Conservation (phyloP, 2,329 filamentous ascomycete genomes). For the Curvularia hawaiiensis region DNA sequence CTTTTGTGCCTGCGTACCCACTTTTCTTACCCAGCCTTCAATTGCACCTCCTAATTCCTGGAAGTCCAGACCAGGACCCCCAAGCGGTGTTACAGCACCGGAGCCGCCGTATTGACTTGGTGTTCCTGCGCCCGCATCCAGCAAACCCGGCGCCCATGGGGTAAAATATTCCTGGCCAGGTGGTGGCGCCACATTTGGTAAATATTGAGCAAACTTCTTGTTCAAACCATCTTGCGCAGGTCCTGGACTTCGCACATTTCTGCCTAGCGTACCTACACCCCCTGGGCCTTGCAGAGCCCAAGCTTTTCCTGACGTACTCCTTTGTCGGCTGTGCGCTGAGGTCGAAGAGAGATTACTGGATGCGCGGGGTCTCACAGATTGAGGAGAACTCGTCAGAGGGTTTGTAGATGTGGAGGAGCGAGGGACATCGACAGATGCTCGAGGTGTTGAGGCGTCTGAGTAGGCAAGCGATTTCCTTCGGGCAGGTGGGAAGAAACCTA, state of each 20-base stretch:
- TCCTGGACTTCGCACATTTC: slow-evolving; percentile 73
- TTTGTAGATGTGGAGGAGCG: slow-evolving; percentile 50
- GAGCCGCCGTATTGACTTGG: slow-evolving; percentile 35
- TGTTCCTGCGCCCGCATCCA: slow-evolving; percentile 40
- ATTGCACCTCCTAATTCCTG: slow-evolving; percentile 87
- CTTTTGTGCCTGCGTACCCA: slow-evolving; percentile 66
- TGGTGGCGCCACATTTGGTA: slow-evolving; percentile 72
- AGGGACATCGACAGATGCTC: slow-evolving; percentile 66
- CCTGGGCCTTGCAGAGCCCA: slow-evolving; percentile 75
- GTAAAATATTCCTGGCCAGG: slow-evolving; percentile 61
- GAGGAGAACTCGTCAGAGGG: slow-evolving; percentile 41
- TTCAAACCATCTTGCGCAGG: slow-evolving; percentile 86
- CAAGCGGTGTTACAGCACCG: slow-evolving; percentile 36
- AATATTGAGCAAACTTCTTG: slow-evolving; percentile 79
- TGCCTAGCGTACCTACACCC: slow-evolving; percentile 81
- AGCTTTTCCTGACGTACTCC: slow-evolving; percentile 52
- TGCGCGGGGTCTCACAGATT: slow-evolving; percentile 40
- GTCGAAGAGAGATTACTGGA: slow-evolving; percentile 48
- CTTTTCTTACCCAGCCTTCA: slow-evolving; percentile 87
- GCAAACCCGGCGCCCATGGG: slow-evolving; percentile 45
- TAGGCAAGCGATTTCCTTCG: slow-evolving; percentile 81
- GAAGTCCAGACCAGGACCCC: slow-evolving; percentile 55
- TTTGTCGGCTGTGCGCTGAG: slow-evolving; percentile 44
- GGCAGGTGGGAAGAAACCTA: slow-evolving; percentile 91
- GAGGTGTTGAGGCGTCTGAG: slow-evolving; percentile 68